phyloP scores from a whole-genome alignment of 345 rosid species.

The Lenwebbia sp. region DNA sequence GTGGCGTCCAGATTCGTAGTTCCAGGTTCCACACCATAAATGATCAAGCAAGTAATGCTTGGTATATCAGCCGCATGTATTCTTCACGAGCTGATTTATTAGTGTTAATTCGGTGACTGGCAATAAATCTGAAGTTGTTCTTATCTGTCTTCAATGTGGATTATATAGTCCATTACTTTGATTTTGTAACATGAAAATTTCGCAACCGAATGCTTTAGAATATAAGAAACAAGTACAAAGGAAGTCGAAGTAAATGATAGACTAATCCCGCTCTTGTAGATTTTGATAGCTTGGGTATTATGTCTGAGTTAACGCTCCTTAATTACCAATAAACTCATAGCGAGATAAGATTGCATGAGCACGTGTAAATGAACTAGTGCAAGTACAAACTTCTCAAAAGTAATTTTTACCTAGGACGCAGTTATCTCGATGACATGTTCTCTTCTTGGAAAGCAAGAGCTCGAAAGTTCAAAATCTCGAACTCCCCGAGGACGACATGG shows the following conservation, averaged over 20 bases:
- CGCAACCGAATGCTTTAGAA: not conserved
- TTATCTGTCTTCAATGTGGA: not conserved
- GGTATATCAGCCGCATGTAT: not conserved
- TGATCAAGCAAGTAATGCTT: not conserved
- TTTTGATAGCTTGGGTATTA: not conserved
- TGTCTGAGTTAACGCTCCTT: not conserved
- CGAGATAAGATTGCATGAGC: not conserved
- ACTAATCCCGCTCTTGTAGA: not conserved
- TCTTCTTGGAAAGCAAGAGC: not conserved
- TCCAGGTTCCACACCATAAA: not conserved
- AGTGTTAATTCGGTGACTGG: not conserved
- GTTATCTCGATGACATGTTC: not conserved
- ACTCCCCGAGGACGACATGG: accelerated
- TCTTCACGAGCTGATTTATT: not conserved
- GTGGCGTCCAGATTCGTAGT: not conserved
- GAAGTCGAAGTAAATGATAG: not conserved
- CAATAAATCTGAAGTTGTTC: not conserved
- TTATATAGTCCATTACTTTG: not conserved
- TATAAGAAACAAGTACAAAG: not conserved
- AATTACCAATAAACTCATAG: not conserved
- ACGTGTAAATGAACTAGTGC: not conserved
- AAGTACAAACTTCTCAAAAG: not conserved
- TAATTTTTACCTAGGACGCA: not conserved
- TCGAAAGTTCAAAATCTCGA: not conserved
- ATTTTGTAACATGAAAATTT: not conserved